These are phyloP conservation scores for Paxillus ammoniavirescens DNA, from an alignment of 768 basidiomycete genomes.

Conservation along the genomic window DNA sequence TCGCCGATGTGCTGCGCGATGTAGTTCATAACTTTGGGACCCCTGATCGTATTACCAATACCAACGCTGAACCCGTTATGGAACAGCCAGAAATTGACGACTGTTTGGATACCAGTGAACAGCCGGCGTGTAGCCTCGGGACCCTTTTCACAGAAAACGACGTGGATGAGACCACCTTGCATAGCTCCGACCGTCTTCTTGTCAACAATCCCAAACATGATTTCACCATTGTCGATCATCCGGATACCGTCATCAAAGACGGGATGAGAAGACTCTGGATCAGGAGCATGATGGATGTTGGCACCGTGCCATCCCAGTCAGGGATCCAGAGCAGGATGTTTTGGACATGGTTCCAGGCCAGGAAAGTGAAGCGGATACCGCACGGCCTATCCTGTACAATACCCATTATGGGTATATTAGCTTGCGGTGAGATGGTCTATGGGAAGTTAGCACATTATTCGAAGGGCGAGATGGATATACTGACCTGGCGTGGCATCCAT, in stretches of 20 bases:
- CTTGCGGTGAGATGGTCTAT: slow-evolving; percentile 98
- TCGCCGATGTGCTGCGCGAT: slow-evolving; percentile 82
- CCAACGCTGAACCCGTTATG: slow-evolving; percentile 99
- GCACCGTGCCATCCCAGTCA: slow-evolving; percentile 93
- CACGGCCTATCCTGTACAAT: slow-evolving; percentile 99
- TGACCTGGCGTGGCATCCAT: slow-evolving; percentile 95
- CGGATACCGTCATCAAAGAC: slow-evolving; percentile 93
- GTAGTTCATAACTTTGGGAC: slow-evolving; percentile 79
- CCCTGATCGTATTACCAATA: slow-evolving; percentile 99
- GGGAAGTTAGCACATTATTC: background rate
- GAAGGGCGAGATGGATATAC: slow-evolving; percentile 10
- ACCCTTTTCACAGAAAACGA: slow-evolving; percentile 97
- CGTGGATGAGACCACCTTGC: slow-evolving; percentile 91
- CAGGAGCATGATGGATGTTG: slow-evolving; percentile 81
- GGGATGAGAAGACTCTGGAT: slow-evolving; percentile 76
- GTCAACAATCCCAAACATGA: slow-evolving; percentile 93
- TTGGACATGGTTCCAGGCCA: slow-evolving; percentile 95
- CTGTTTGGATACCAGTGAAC: slow-evolving; percentile 91
- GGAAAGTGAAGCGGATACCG: slow-evolving; percentile 92
- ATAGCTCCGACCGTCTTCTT: slow-evolving; percentile 99
- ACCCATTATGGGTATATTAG: slow-evolving; percentile 99
- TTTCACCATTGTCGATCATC: slow-evolving; percentile 94
- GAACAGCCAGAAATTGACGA: slow-evolving; percentile 98
- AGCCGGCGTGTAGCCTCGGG: slow-evolving; percentile 86
- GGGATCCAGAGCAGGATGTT: slow-evolving; percentile 98